Evolutionary conservation across 306 rosid genomes (phyloP), one percentile per base, ranked within the genome.

Genomic region (Cajanus cajan): DNA sequence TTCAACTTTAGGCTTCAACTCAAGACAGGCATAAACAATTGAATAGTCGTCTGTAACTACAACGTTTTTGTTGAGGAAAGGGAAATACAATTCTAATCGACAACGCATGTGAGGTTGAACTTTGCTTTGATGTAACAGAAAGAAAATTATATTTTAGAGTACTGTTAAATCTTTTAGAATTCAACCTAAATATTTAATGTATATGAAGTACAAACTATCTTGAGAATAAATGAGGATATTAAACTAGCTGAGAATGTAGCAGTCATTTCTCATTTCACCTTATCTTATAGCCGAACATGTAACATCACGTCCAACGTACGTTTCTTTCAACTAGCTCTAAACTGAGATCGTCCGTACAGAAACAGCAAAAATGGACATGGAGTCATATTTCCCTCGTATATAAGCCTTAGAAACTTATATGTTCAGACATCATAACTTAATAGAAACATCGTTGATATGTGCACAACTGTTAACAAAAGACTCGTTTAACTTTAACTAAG

Each of bases 191-290:
- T 28, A 43, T 62, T 19, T 43, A 41, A 45, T 70, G 74, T 15
- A 55, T 58, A 71, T 13, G 57, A 70, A 41, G 51, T 82, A 59
- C 47, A 68, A 68, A 48, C 39, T 52, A 43, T 40, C 55, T 39
- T 52, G 22, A 48, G 39, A 57, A 57, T 58, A 15, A 33, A 67
- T 5, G 33, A 58, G 43, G 45, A 54, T 41, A 66, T 33, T 11
- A 67, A 67, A 74, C 15, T 41, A 33, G 47, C 36, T 68, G 40
- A 37, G 6, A 54, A 75, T 15, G 40, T 36, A 37, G 33, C 28
- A 79, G 63, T 48, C 31, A 61, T 22, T 41, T 79, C 36, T 70
- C 77, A 44, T 44, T 78, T 78, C 70, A 28, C 47, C 48, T 31
- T 68, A 14, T 18, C 13, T 78, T 24, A 52, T 50, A 16, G 34